A percentile compares a stretch with the other conserved stretches of the same genome.
These are phyloP conservation scores for Plasmodium coatneyi DNA, from an alignment of 169 alveolate species.

Conservation along the genomic window DNA sequence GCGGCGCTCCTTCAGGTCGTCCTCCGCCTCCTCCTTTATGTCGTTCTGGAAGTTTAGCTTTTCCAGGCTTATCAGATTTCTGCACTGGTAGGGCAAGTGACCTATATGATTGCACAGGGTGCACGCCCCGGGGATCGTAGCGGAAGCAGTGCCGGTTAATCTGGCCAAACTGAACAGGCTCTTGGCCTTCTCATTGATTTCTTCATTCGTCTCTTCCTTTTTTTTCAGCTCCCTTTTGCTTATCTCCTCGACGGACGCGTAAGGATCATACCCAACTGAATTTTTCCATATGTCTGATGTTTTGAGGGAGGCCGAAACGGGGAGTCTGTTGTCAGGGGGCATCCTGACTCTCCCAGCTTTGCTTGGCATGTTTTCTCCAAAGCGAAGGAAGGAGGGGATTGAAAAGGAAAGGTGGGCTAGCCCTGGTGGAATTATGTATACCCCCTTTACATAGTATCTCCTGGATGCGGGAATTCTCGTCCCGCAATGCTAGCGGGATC, in stretches of 20 bases:
- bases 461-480: not conserved
- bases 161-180: constrained; percentile 33
- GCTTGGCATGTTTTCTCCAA: constrained; percentile 55
- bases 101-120: constrained; percentile 62
- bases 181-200: constrained; percentile 67
- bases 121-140: constrained; percentile 75
- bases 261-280: constrained; percentile 76
- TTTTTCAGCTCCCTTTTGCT: constrained; percentile 21
- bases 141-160: constrained; percentile 37
- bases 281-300: constrained; percentile 75
- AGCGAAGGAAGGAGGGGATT: not conserved
- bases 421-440: not conserved
- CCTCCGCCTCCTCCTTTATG: constrained; percentile 53
- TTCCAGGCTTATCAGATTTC: constrained; percentile 45
- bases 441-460: not conserved
- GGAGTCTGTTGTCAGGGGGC: constrained; percentile 74
- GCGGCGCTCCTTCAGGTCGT: constrained; percentile 59
- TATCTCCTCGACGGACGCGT: constrained; percentile 73
- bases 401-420: not conserved
- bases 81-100: constrained; percentile 72
- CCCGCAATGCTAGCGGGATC: not conserved
- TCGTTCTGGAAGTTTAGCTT: constrained; percentile 8
- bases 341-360: constrained; percentile 67
- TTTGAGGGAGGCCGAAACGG: constrained; percentile 75
- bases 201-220: constrained; percentile 19